Percentiles rank a stretch among this genome's conserved stretches.
These are phyloP conservation scores for Diaporthe humulicola DNA, from an alignment of 2,329 filamentous ascomycete genomes.

Conservation along the genomic window DNA sequence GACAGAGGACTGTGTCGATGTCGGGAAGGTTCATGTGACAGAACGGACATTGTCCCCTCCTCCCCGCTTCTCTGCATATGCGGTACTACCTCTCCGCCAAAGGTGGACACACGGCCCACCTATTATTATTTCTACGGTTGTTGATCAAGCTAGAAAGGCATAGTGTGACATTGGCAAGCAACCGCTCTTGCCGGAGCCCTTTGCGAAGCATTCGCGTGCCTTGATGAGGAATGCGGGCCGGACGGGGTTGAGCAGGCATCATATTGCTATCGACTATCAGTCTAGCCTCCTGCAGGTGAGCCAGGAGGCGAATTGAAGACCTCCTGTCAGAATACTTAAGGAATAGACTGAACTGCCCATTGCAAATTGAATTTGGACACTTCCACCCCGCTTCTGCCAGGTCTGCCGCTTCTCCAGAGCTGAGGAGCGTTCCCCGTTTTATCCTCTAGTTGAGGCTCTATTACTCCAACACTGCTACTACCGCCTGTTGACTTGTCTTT, in stretches of 20 bases:
- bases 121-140: not conserved
- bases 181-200: not conserved
- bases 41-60: not conserved
- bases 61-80: conserved; percentile 20
- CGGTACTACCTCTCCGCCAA: conserved; percentile 1
- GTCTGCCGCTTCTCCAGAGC: not conserved
- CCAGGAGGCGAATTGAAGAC: not conserved
- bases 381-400: not conserved
- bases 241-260: not conserved
- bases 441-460: not conserved
- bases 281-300: not conserved
- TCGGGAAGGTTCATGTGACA: not conserved
- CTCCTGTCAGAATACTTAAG: not conserved
- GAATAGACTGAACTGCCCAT: not conserved
- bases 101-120: not conserved
- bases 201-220: not conserved
- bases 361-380: not conserved
- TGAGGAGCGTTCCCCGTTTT: too few species aligned
- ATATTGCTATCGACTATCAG: not conserved
- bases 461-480: not conserved
- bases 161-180: not conserved
- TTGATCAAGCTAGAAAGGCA: not conserved
- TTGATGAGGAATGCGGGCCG: not conserved
- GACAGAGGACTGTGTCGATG: not conserved
- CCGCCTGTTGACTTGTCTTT: not conserved